Evolutionary conservation across 1,284 basidiomycete genomes (phyloP).

Genomic region (Ustilago lituana): DNA sequence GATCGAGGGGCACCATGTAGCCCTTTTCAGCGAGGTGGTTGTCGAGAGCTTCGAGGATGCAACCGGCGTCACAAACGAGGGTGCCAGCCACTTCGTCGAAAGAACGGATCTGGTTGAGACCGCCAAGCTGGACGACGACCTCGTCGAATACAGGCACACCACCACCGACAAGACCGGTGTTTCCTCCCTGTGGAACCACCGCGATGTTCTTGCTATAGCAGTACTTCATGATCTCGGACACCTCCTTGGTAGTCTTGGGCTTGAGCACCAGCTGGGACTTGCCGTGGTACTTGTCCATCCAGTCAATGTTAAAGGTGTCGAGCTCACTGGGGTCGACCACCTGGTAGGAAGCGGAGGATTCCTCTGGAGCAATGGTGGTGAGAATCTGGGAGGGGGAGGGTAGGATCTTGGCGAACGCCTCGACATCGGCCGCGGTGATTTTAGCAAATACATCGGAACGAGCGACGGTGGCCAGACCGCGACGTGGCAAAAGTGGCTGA

Average conservation of each 20-base stretch:
- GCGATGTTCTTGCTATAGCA: constrained; percentile 67
- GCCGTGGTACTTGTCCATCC: constrained; percentile 97
- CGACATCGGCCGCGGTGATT: constrained; percentile 69
- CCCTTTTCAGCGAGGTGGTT: constrained; percentile 86
- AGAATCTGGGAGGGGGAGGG: constrained; percentile 69
- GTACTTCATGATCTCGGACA: constrained; percentile 76
- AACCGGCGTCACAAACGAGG: constrained; percentile 81
- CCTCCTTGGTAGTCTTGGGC: constrained; percentile 86
- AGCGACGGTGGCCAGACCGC: constrained; percentile 70
- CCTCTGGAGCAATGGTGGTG: constrained; percentile 69
- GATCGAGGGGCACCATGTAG: constrained; percentile 96
- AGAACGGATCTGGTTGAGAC: constrained; percentile 84
- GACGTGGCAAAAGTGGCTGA: constrained; percentile 6
- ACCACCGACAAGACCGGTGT: constrained; percentile 97
- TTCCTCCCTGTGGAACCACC: constrained; percentile 96
- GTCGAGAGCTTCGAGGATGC: constrained; percentile 89
- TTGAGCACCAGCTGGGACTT: constrained; percentile 84
- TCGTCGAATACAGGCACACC: constrained; percentile 91
- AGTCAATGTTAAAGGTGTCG: constrained; percentile 85
- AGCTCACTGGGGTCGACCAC: constrained; percentile 74
- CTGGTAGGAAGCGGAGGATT: constrained; percentile 36
- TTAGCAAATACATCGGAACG: constrained; percentile 70
- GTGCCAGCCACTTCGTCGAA: constrained; percentile 81
- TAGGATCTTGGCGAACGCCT: constrained; percentile 69
- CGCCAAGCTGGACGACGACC: constrained; percentile 82